A percentile compares a stretch with the other conserved stretches of the same genome.
Evolutionary conservation across 805 yeast species (phyloP).

Genomic region (Helenozyma rhizophorensis): DNA sequence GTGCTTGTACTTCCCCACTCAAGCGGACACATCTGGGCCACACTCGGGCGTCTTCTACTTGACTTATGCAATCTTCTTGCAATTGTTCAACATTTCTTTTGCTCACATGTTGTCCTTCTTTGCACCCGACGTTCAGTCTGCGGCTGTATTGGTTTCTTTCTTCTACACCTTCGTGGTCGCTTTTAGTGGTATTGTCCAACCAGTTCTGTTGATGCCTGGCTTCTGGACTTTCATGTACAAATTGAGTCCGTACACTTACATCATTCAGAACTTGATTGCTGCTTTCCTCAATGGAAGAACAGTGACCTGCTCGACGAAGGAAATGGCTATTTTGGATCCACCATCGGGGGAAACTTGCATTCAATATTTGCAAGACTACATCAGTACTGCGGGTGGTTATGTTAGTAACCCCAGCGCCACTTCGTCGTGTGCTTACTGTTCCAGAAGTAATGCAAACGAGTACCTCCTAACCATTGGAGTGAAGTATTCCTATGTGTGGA

Average conservation of each 20-base stretch:
- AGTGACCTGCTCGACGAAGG: conserved; percentile 46
- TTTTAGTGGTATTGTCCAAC: conserved; percentile 52
- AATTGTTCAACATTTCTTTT: conserved; percentile 34
- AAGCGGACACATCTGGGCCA: conserved; percentile 11
- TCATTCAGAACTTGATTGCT: conserved; percentile 51
- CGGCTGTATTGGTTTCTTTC: conserved; percentile 55
- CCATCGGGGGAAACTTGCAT: conserved; percentile 26
- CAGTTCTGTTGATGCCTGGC: conserved; percentile 38
- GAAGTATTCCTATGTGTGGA: conserved; percentile 11
- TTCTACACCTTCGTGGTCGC: conserved; percentile 54
- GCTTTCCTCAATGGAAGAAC: conserved; percentile 37
- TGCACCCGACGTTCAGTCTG: conserved; percentile 64
- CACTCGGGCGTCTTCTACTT: conserved; percentile 42
- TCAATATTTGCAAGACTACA: conserved; percentile 8
- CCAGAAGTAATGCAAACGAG: conserved; percentile 8
- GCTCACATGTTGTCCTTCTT: conserved; percentile 49
- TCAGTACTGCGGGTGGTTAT: conserved; percentile 8
- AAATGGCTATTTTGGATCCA: conserved; percentile 47
- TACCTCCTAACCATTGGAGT: conserved; percentile 7
- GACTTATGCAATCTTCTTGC: conserved; percentile 46
- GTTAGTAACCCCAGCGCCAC: conserved; percentile 10
- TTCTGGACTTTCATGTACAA: conserved; percentile 49
- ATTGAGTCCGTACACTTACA: conserved; percentile 46
- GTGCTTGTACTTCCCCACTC: conserved; percentile 38
- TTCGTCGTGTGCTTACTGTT: conserved; percentile 10